phyloP scores from a whole-genome alignment of 2,329 filamentous ascomycete species.

The Diaporthe ilicicola region DNA sequence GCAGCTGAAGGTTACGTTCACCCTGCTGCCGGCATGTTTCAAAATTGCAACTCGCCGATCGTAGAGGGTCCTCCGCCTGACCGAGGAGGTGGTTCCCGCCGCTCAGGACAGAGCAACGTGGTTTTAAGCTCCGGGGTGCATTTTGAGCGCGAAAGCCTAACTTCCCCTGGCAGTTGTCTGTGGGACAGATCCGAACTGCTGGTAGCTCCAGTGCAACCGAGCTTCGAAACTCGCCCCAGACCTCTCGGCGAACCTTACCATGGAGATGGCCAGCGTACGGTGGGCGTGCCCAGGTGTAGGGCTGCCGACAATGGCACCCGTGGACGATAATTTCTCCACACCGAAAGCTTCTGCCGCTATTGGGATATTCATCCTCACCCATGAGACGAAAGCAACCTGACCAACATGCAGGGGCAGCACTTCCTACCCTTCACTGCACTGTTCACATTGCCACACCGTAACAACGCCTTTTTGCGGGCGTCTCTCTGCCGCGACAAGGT shows the following conservation, averaged over 20 bases:
- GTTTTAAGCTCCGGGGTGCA: neutral
- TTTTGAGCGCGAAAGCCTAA: constrained; percentile 7
- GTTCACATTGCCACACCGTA: neutral
- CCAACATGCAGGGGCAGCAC: neutral
- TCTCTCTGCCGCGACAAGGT: neutral
- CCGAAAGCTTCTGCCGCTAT: constrained; percentile 22
- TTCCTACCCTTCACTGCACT: neutral
- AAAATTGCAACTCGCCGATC: constrained; percentile 14
- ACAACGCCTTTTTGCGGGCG: constrained; percentile 7
- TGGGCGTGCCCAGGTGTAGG: neutral
- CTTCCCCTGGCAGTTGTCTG: neutral
- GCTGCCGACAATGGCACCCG: neutral
- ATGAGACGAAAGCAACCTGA: neutral
- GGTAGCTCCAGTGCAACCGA: constrained; percentile 5
- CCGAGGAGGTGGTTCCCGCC: neutral
- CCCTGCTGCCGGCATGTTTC: constrained; percentile 20
- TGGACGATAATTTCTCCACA: neutral
- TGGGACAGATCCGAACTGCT: constrained; percentile 14
- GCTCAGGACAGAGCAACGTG: constrained; percentile 1
- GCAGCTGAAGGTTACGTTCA: constrained; percentile 20
- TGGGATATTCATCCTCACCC: constrained; percentile 11
- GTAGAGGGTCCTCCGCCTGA: constrained; percentile 8
- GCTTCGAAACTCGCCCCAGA: neutral
- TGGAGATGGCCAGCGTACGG: neutral
- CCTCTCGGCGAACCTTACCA: neutral